phyloP scores from a whole-genome alignment of 441 rosid species.

The Eutrema salsugineum region DNA sequence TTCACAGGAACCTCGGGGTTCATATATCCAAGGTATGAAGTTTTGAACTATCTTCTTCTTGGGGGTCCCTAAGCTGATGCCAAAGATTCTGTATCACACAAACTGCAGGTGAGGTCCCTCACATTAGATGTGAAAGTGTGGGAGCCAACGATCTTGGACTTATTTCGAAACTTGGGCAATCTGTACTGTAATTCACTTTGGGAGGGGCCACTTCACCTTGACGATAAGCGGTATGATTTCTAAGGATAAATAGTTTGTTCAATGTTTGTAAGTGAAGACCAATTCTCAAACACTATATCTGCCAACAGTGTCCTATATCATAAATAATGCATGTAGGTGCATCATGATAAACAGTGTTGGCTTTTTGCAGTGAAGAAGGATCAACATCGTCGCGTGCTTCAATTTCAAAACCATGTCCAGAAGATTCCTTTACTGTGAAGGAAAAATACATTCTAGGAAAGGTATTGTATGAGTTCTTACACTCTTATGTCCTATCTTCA shows the following conservation, averaged over 20 bases:
- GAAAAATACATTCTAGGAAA: constrained; percentile 80
- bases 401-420: constrained; percentile 62
- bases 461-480: constrained; percentile 41
- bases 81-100: constrained; percentile 3
- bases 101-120: constrained; percentile 84
- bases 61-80: not conserved
- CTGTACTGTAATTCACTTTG: constrained; percentile 79
- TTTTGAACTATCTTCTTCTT: constrained; percentile 6
- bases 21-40: constrained; percentile 83
- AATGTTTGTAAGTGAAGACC: not conserved
- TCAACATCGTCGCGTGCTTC: constrained; percentile 28
- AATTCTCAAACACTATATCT: not conserved
- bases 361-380: constrained; percentile 50
- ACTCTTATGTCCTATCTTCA: not conserved
- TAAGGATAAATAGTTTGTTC: not conserved
- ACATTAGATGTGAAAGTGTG: constrained; percentile 91
- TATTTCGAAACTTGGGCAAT: constrained; percentile 77
- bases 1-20: constrained; percentile 94
- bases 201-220: constrained; percentile 63
- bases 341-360: constrained; percentile 7
- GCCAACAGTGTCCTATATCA: not conserved
- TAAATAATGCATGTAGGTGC: constrained; percentile 13
- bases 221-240: constrained; percentile 42
- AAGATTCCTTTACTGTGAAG: constrained; percentile 48
- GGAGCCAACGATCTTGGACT: constrained; percentile 83